These are phyloP conservation scores for Fusarium sp. DNA, from an alignment of 2,329 filamentous ascomycete species.

Conservation along the genomic window DNA sequence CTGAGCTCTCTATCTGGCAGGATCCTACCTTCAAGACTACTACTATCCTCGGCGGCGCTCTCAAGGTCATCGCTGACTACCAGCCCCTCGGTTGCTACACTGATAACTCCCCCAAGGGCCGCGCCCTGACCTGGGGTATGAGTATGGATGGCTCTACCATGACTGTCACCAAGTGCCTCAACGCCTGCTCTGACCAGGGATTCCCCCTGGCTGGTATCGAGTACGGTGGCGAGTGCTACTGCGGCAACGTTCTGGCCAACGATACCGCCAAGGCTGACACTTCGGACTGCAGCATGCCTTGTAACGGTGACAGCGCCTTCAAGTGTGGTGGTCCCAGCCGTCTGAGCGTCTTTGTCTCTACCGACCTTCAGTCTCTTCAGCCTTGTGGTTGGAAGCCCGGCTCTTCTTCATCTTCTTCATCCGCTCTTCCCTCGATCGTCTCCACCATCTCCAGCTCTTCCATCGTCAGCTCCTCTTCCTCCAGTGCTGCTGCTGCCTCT, in stretches of 20 bases:
- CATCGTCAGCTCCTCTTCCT: slow-evolving; percentile 32
- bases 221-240: slow-evolving; percentile 63
- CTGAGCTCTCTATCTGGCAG: slow-evolving; percentile 61
- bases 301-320: slow-evolving; percentile 59
- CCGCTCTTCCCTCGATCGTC: background rate
- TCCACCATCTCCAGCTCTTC: slow-evolving; percentile 20
- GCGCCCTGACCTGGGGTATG: slow-evolving; percentile 60
- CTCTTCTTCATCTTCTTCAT: slow-evolving; percentile 15
- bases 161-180: slow-evolving; percentile 58
- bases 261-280: slow-evolving; percentile 52
- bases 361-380: slow-evolving; percentile 62
- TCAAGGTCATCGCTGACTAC: slow-evolving; percentile 61
- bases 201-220: slow-evolving; percentile 64
- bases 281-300: slow-evolving; percentile 62
- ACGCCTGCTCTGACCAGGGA: slow-evolving; percentile 56
- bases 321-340: slow-evolving; percentile 59
- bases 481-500: slow-evolving; percentile 14
- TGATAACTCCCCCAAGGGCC: slow-evolving; percentile 56
- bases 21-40: slow-evolving; percentile 63
- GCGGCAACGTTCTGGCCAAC: slow-evolving; percentile 66
- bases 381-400: slow-evolving; percentile 57
- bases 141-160: slow-evolving; percentile 51
- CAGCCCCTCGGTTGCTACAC: slow-evolving; percentile 72
- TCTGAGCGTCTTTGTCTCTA: slow-evolving; percentile 61
- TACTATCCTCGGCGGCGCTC: slow-evolving; percentile 54